Base-by-base conservation (phyloP, 1,284 basidiomycete genomes). In the Cryptococcus neoformans region DNA sequence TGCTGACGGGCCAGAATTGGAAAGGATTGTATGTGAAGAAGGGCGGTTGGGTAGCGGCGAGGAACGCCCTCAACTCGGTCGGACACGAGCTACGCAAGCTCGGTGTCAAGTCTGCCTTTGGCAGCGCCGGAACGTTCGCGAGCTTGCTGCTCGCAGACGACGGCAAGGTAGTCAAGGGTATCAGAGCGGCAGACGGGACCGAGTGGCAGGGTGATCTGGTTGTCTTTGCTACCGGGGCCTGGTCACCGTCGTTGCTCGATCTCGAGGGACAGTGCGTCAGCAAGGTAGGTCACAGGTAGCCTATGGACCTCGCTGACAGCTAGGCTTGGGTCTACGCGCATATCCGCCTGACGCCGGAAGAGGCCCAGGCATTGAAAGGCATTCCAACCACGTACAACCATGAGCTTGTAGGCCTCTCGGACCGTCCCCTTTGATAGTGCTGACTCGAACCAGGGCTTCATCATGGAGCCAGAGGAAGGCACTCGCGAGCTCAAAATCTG, bases 181-280 rank as follows among this genome's bases (percentile, higher is more conserved):
- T 73, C 3, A 50, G 59, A 17, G 55, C 67, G 2, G 67, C 62
- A 11, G 74, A 76, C 51, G 75, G 74, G 0, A 68, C 66, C 4
- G 49, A 57, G 35, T 65, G 69, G 53, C 11, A 38, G 1, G 73
- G 71, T 6, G 73, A 75, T 53, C 50, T 65, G 37, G 73, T 76
- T 6, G 64, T 78, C 14, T 59, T 78, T 16, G 74, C 74, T 4
- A 62, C 72, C 5, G 76, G 76, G 36, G 76, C 76, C 2, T 78
- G 75, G 75, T 69, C 68, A 10, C 70, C 72, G 6, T 56, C 59
- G 1, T 53, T 77, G 9, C 52, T 78, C 11, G 72, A 77, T 57
- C 64, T 75, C 6, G 53, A 75, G 37, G 75, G 65, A 1, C 75
- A 76, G 53, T 76, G 74, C 62, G 62, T 58, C 8, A 68, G 67